phyloP scores from a whole-genome alignment of 192 early-diverging fungal species.

The Backusella sp. region DNA sequence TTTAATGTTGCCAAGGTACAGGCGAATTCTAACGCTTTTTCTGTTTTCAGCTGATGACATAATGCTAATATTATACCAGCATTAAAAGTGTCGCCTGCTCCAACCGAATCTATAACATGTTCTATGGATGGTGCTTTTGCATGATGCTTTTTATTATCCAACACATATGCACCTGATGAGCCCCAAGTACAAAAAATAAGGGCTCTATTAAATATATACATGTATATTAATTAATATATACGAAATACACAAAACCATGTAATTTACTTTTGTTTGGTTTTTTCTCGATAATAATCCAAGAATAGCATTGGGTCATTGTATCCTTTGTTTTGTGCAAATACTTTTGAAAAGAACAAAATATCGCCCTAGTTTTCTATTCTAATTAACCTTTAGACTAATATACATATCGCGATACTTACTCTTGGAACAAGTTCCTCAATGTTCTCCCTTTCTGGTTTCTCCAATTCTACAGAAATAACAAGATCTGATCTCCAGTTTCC shows the following conservation, averaged over 20 bases:
- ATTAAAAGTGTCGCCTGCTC: conserved; percentile 59
- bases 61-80: conserved; percentile 48
- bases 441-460: conserved; percentile 59
- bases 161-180: conserved; percentile 47
- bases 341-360: conserved; percentile 62
- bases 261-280: conserved; percentile 25
- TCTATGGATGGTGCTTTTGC: conserved; percentile 27
- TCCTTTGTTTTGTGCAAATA: conserved; percentile 57
- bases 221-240: neutral
- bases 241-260: neutral
- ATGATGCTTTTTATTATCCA: conserved; percentile 35
- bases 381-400: neutral
- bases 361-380: conserved; percentile 37
- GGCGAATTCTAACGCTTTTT: conserved; percentile 38
- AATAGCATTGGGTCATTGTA: conserved; percentile 43
- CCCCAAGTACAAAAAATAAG: conserved; percentile 63
- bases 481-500: conserved; percentile 43
- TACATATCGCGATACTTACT: neutral
- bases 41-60: conserved; percentile 22
- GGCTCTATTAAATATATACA: conserved; percentile 36
- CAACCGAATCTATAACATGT: conserved; percentile 44
- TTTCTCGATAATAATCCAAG: conserved; percentile 6
- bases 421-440: conserved; percentile 51
- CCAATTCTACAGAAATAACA: conserved; percentile 64
- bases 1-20: conserved; percentile 49